Conservation (phyloP, 2,329 filamentous ascomycete genomes). For the Ophiocordyceps unilateralis region DNA sequence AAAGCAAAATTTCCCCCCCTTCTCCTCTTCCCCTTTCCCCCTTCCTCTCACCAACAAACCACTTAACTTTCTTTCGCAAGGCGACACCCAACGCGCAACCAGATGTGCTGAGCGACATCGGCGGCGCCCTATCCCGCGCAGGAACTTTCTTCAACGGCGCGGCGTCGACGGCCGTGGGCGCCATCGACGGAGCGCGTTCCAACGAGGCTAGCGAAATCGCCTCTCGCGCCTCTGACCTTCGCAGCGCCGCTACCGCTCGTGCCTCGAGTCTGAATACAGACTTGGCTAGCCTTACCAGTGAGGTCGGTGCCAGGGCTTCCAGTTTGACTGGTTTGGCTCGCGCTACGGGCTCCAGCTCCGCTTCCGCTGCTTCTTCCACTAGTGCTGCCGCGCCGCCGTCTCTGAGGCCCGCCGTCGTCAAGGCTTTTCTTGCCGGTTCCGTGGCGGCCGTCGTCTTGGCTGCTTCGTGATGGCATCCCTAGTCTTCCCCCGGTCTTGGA, state of each 20-base stretch:
- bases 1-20: neutral
- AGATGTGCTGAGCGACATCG: neutral
- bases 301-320: neutral
- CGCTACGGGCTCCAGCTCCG: neutral
- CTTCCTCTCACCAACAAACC: too few relatives aligned
- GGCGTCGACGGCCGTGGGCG: neutral
- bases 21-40: too few relatives aligned
- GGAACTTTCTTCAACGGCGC: neutral
- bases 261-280: neutral
- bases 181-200: neutral
- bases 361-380: neutral
- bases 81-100: neutral
- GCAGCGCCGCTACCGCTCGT: neutral
- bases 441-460: too few relatives aligned
- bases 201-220: neutral
- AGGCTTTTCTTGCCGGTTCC: too few relatives aligned
- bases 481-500: too few relatives aligned
- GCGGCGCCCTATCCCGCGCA: neutral
- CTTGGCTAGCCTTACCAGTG: neutral
- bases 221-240: neutral
- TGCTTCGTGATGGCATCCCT: too few relatives aligned
- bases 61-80: too few relatives aligned
- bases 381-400: neutral
- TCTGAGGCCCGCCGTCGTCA: too few relatives aligned
- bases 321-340: too few relatives aligned